Evolutionary conservation across 2,329 filamentous ascomycete species (phyloP).

Genomic region (Arthrinium puccinioides): DNA sequence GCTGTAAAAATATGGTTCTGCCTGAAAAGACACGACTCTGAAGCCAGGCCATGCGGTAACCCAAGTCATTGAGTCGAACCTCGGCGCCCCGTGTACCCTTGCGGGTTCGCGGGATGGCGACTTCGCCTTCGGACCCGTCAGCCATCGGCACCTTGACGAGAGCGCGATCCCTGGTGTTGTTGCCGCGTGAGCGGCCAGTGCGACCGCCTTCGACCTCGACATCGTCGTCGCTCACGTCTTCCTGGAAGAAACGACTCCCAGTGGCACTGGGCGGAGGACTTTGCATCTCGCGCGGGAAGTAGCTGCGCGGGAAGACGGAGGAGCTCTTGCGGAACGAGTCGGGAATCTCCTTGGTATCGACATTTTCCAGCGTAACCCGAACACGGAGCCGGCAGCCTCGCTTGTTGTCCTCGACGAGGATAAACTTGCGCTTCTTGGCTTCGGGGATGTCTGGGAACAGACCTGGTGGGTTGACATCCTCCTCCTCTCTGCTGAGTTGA

Average conservation of each 20-base stretch:
- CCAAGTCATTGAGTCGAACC: conserved; percentile 85
- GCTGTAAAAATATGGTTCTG: conserved; percentile 79
- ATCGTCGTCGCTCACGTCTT: conserved; percentile 51
- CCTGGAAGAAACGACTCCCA: conserved; percentile 66
- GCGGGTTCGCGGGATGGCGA: conserved; percentile 69
- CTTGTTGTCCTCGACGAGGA: conserved; percentile 84
- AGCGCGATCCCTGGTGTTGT: conserved; percentile 24
- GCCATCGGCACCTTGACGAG: conserved; percentile 57
- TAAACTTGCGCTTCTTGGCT: conserved; percentile 91
- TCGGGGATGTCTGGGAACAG: conserved; percentile 87
- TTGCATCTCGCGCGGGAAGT: conserved; percentile 91
- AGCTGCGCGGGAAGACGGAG: conserved; percentile 84
- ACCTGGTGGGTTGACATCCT: conserved; percentile 54
- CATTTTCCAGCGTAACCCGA: conserved; percentile 84
- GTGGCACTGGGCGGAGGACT: conserved; percentile 70
- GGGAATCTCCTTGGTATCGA: conserved; percentile 92
- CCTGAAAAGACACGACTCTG: conserved; percentile 89
- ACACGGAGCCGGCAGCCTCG: conserved; percentile 77
- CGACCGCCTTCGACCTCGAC: conserved; percentile 46
- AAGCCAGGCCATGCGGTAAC: conserved; percentile 93
- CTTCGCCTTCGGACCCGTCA: conserved; percentile 65
- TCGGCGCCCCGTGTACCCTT: conserved; percentile 69
- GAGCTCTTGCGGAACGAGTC: conserved; percentile 89
- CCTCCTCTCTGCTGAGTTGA: conserved; percentile 27
- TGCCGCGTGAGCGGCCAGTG: conserved; percentile 25